Evolutionary conservation across 2,329 filamentous ascomycete species (phyloP), one percentile per base, ranked within the genome.

Genomic region (Nigrospora sphaerica): DNA sequence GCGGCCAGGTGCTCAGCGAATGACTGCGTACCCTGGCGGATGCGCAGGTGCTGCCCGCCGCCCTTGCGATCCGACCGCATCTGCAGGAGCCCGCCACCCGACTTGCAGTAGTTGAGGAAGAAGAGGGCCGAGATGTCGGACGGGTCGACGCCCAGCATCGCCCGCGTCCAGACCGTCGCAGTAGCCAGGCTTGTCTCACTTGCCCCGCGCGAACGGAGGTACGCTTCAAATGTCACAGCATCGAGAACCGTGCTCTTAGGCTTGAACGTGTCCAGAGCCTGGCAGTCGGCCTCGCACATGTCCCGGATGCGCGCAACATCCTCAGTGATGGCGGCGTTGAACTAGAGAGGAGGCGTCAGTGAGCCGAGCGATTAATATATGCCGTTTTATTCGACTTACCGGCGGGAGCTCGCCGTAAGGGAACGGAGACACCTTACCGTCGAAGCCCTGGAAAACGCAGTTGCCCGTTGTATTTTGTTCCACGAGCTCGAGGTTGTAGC

Each of bases 31-130:
- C 77, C 76, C 46, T 72, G 60, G 3, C 66, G 63, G 16, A 75
- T 55, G 2, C 76, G 67, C 9, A 80, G 62, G 52, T 77, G 68
- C 51, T 80, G 75, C 0, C 71, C 78, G 6, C 78, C 78, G 37
- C 68, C 54, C 46, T 74, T 72, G 18, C 63, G 55, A 52, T 81
- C 77, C 1, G 74, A 77, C 0, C 73, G 64, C 68, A 81, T 75
- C 39, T 69, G 62, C 47, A 75, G 48, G 3, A 81, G 60, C 0
- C 79, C 78, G 5, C 70, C 70, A 3, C 74, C 73, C 12, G 66
- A 69, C 52, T 71, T 73, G 64, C 72, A 74, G 60, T 81, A 80
- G 53, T 77, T 66, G 18, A 82, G 62, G 52, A 81, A 78, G 54
- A 63, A 80, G 2, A 76, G 56, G 0, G 77, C 75, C 7, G 68